These are phyloP conservation scores for Malassezia equina DNA, from an alignment of 1,284 basidiomycete genomes.

Conservation along the genomic window DNA sequence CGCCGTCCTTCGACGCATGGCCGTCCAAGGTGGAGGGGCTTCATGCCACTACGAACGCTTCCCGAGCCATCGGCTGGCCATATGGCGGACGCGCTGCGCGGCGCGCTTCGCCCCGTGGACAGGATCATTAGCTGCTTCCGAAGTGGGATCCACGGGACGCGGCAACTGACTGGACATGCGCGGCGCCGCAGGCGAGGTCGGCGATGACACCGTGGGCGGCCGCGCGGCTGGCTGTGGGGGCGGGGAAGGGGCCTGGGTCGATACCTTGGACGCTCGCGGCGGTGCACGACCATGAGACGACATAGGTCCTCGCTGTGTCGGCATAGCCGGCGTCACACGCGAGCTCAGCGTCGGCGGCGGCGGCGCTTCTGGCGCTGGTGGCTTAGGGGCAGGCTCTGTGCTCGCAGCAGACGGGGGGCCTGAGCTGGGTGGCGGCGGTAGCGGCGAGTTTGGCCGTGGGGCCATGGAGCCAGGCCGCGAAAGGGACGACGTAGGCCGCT, in stretches of 20 bases:
- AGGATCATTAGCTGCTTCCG: background rate
- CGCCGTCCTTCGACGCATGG: background rate
- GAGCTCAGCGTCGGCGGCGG: background rate
- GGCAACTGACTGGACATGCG: background rate
- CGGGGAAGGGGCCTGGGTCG: background rate
- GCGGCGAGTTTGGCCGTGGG: background rate
- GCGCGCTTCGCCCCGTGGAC: background rate
- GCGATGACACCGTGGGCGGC: background rate
- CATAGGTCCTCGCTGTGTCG: background rate
- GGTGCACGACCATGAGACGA: background rate
- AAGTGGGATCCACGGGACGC: background rate
- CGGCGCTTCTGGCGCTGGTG: background rate
- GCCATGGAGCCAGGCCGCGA: background rate
- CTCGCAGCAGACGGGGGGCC: no score
- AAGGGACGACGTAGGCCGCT: background rate
- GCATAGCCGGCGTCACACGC: background rate
- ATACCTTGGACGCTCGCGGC: background rate
- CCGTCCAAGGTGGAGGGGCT: background rate
- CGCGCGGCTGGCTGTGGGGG: background rate
- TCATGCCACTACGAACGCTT: background rate
- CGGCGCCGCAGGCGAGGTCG: background rate
- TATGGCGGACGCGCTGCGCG: background rate
- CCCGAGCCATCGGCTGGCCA: slow-evolving; percentile 2
- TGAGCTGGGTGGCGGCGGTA: background rate
- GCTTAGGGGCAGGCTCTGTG: no score